phyloP scores from a whole-genome alignment of 2,329 filamentous ascomycete genomes.

The Fusarium sambucinum region DNA sequence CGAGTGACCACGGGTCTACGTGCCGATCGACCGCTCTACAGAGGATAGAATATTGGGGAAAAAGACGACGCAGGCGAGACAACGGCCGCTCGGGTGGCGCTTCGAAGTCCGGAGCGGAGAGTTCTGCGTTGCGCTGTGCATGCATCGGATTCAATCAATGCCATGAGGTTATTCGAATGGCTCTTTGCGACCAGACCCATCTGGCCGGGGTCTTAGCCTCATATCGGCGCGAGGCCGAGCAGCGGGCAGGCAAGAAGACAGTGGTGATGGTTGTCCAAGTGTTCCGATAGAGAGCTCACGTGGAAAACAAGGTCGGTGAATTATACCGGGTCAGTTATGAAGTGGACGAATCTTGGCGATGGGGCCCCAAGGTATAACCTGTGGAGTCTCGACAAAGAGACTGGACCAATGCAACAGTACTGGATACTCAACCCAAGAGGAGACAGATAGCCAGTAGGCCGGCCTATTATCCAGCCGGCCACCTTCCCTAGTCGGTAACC shows the following conservation, averaged over 20 bases:
- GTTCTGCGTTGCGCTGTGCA: neutral
- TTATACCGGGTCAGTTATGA: constrained; percentile 23
- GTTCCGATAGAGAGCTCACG: constrained; percentile 30
- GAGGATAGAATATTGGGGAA: constrained; percentile 2
- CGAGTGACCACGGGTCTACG: constrained; percentile 22
- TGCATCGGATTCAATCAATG: constrained; percentile 3
- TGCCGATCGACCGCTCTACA: constrained; percentile 25
- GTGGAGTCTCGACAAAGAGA: constrained; percentile 2
- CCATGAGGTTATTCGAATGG: constrained; percentile 17
- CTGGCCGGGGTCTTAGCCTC: constrained; percentile 12
- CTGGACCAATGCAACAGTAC: neutral
- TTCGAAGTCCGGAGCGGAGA: constrained; percentile 8
- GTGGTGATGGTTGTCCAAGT: constrained; percentile 16
- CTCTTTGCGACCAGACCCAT: constrained; percentile 19
- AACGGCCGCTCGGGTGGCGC: constrained; percentile 15
- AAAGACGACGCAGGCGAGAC: neutral
- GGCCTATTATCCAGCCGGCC: constrained; percentile 25
- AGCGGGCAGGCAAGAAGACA: neutral
- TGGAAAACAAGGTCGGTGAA: constrained; percentile 23
- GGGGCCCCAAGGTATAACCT: constrained; percentile 13
- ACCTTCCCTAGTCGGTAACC: constrained; percentile 40
- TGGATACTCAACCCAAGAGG: neutral
- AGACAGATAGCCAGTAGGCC: constrained; percentile 1
- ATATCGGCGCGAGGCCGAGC: constrained; percentile 13
- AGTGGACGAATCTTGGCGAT: constrained; percentile 28